phyloP scores from a whole-genome alignment of 2,329 filamentous ascomycete genomes.

The Dendryphion nanum region DNA sequence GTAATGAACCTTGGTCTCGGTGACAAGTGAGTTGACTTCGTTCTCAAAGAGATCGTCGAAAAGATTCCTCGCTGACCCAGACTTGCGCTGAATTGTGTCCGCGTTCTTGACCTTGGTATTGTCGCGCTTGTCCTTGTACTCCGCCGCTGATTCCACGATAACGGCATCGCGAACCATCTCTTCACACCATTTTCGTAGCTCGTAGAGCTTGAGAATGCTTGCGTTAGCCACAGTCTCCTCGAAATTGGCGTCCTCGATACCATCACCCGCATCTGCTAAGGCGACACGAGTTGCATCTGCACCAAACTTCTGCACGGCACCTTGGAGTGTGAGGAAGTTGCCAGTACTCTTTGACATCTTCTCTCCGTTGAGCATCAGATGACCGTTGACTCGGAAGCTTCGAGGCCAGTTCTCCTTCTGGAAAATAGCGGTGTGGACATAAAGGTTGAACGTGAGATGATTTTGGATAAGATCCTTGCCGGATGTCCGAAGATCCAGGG shows the following conservation, averaged over 20 bases:
- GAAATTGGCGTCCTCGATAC: conserved; percentile 94
- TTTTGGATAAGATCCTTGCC: conserved; percentile 75
- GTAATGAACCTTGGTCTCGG: conserved; percentile 77
- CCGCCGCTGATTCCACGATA: conserved; percentile 43
- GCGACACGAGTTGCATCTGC: conserved; percentile 90
- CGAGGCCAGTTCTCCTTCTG: conserved; percentile 83
- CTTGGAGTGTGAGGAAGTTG: conserved; percentile 90
- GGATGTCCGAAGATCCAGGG: conserved; percentile 80
- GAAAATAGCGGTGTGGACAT: conserved; percentile 90
- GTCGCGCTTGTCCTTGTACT: conserved; percentile 43
- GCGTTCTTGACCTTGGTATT: conserved; percentile 47
- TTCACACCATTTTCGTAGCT: conserved; percentile 88
- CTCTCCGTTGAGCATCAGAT: conserved; percentile 90
- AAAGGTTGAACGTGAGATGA: conserved; percentile 94
- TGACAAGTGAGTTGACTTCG: conserved; percentile 82
- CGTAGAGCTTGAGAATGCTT: conserved; percentile 81
- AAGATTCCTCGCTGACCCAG: conserved; percentile 66
- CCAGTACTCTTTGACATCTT: conserved; percentile 99
- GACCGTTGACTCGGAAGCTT: conserved; percentile 84
- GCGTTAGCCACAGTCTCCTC: conserved; percentile 93
- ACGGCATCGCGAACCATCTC: conserved; percentile 68
- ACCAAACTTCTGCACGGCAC: conserved; percentile 87
- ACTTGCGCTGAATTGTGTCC: conserved; percentile 65
- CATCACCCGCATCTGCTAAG: conserved; percentile 90
- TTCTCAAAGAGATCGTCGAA: conserved; percentile 91